Conservation (phyloP, 2,329 filamentous ascomycete species). For the Pezicula carpinea region DNA sequence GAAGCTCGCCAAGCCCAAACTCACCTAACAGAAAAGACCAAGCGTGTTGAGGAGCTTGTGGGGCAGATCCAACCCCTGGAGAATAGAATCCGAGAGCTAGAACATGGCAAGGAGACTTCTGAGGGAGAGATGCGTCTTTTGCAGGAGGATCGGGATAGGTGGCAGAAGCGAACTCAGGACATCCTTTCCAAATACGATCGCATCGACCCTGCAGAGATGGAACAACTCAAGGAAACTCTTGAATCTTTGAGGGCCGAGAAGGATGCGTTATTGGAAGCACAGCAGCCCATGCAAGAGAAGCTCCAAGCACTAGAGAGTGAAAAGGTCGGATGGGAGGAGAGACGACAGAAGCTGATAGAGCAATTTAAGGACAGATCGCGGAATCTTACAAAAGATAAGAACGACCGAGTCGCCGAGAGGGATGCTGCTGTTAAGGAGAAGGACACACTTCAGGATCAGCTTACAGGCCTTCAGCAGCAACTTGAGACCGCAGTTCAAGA, state of each 20-base stretch:
- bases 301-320: slow-evolving; percentile 51
- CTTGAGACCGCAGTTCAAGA: slow-evolving; percentile 39
- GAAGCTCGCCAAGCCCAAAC: slow-evolving; percentile 77
- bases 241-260: slow-evolving; percentile 61
- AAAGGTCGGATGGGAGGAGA: slow-evolving; percentile 47
- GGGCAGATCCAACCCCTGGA: slow-evolving; percentile 78
- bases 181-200: slow-evolving; percentile 96
- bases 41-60: slow-evolving; percentile 70
- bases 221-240: slow-evolving; percentile 79
- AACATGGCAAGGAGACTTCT: slow-evolving; percentile 66
- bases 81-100: slow-evolving; percentile 72
- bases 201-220: slow-evolving; percentile 88
- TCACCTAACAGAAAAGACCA: slow-evolving; percentile 69
- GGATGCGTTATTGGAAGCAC: slow-evolving; percentile 36
- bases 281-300: slow-evolving; percentile 46
- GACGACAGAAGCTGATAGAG: slow-evolving; percentile 50
- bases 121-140: slow-evolving; percentile 79
- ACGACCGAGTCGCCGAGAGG: slow-evolving; percentile 43
- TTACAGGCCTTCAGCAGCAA: slow-evolving; percentile 39
- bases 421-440: slow-evolving; percentile 37
- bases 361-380: slow-evolving; percentile 59
- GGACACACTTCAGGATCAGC: slow-evolving; percentile 30
- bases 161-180: slow-evolving; percentile 93
- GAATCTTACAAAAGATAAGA: slow-evolving; percentile 49
- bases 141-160: slow-evolving; percentile 86